Evolutionary conservation across 2,329 filamentous ascomycete genomes (phyloP), one percentile per base, ranked within the genome.

Genomic region (Didymellaceae sp.): DNA sequence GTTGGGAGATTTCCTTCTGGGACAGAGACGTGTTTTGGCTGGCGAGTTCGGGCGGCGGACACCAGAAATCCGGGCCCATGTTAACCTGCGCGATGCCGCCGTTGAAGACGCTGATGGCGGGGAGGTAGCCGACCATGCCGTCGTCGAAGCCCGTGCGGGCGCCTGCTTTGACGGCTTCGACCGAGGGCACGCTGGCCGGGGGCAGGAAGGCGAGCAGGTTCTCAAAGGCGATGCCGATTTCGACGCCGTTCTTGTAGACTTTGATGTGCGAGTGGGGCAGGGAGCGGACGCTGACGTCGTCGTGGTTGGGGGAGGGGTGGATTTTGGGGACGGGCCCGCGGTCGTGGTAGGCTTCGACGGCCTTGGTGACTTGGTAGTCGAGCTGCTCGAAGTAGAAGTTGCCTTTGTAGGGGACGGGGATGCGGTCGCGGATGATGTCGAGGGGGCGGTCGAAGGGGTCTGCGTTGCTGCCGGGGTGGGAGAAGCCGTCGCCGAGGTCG

Each of bases 1-100:
- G 10, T 28, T 8, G 6, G 2, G 26, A n/a, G n/a, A n/a, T n/a
- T n/a, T n/a, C n/a, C n/a, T n/a, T 28, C 26, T 28, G 6, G 1
- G 26, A 13, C 3, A 13, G 33, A n/a, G 16, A 6, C 20, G 32
- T 32, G 30, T 7, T 14, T 13, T n/a, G 18, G 31, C 5, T 9
- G 16, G 17, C 31, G 75, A 83, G 80, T 33, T 82, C 80, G 3
- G 85, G 81, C 0, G 92, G 92, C 13, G 91, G 90, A 68, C 80
- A 89, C 91, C 92, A 97, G 77, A 96, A 97, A 24, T 94, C 82
- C 0, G 91, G 91, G 1, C 94, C 93, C 68, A 99, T 97, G 73
- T 97, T 97, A 63, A 93, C 87, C 72, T 97, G 90, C 13, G 89
- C 92, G 1, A 92, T 89, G 18, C 93, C 94, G 43, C 92, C 93